Percentiles rank a stretch among this genome's conserved stretches.
Evolutionary conservation across 1,139 yeast species (phyloP).

Genomic region (Hemisphaericaspora xylanilytica): DNA sequence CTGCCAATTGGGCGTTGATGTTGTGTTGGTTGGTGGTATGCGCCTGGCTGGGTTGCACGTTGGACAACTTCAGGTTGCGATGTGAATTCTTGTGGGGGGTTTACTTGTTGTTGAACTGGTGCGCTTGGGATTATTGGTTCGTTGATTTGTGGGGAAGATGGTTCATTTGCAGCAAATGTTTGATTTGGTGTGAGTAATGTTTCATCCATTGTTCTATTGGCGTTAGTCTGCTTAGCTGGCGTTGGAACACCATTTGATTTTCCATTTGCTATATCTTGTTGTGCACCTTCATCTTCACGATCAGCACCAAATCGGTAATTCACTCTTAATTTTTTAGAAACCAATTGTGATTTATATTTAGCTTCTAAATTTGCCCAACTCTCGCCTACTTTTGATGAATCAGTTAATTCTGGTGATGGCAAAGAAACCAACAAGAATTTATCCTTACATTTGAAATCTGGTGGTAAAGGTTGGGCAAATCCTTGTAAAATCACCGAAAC

Average conservation of each 20-base stretch:
- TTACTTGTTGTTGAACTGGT: conserved; percentile 6
- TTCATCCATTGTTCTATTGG: conserved; percentile 10
- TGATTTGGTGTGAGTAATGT: conserved; percentile 1
- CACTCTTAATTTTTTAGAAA: conserved; percentile 78
- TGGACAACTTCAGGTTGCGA: conserved; percentile 9
- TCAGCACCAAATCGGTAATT: conserved; percentile 48
- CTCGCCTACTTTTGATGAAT: conserved; percentile 58
- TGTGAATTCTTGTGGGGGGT: no score
- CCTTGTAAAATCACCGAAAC: conserved; percentile 88
- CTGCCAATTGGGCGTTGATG: conserved; percentile 4
- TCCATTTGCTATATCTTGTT: conserved; percentile 11
- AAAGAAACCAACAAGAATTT: conserved; percentile 87
- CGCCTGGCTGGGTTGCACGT: background rate
- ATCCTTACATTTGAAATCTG: conserved; percentile 79
- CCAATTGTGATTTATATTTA: conserved; percentile 55
- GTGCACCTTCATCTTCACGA: conserved; percentile 11
- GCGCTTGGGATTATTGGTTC: conserved; percentile 7
- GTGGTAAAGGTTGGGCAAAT: conserved; percentile 67
- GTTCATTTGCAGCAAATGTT: conserved; percentile 7
- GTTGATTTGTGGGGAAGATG: conserved; percentile 1
- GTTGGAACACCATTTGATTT: conserved; percentile 8
- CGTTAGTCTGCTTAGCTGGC: conserved; percentile 14
- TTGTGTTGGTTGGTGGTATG: conserved; percentile 1
- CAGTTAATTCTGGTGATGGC: conserved; percentile 65
- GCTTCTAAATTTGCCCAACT: conserved; percentile 72